Base-by-base conservation (phyloP, 306 rosid genomes). In the Acmispon strigosus region DNA sequence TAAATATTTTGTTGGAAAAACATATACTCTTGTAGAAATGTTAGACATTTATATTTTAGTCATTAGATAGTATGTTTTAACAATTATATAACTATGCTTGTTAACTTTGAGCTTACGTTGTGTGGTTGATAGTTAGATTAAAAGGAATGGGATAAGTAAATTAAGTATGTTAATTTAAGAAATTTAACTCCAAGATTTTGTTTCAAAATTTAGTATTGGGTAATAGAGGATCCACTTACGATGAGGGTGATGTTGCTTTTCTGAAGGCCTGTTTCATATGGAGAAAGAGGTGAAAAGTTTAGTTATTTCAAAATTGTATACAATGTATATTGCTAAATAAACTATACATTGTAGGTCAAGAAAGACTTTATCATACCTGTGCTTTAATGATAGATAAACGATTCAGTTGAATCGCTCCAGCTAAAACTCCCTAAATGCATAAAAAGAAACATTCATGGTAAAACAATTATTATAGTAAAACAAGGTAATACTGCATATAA, bases 351-450 rank as follows among this genome's bases (percentile, higher is more conserved):
- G 7, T 37, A 22, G 12, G 16, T 14, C 24, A 48, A 37, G 11
- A 57, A 57, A 50, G 1, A 59, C 59, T 61, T 27, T 34, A 8
- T 37, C 58, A 49, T 65, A 78, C 82, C 64, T 66, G 65, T 66
- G 56, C 78, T 50, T 2, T 72, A 24, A 7, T 16, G 19, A 11
- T 4, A 10, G 10, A 39, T 6, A 8, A 0, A 2, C 18, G 10
- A 11, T 13, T 18, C 0, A 15, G 3, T 0, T 12, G 11, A 18
- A 27, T 2, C 15, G 13, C 39, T 39, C 47, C 75, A 0, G 16
- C 29, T 62, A 78, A 2, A 6, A 11, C 24, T 42, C 83, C 83
- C 83, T 78, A 50, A 4, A 27, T 20, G 32, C 3, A 78, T 32
- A 20, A 16, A 36, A 63, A 8, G 39, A 56, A 22, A 22, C 1